Conservation (phyloP, 2,329 filamentous ascomycete species). For the Fusarium miscanthi region DNA sequence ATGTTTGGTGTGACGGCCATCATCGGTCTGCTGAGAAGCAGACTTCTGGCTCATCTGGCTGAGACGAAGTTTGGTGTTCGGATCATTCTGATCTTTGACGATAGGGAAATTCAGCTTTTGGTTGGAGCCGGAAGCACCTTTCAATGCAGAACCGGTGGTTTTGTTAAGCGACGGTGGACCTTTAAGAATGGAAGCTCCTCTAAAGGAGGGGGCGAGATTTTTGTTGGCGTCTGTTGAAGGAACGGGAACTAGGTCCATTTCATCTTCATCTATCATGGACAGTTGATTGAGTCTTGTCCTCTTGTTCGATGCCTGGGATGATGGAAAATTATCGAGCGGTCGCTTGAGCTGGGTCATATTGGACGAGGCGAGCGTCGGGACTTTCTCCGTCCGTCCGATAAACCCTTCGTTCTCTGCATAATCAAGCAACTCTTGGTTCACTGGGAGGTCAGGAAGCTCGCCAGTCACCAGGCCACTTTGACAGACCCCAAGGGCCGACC, state of each 20-base stretch:
- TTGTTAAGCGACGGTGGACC: constrained; percentile 1
- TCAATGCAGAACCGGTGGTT: not conserved
- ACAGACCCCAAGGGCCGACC: constrained; percentile 51
- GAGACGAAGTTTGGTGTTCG: constrained; percentile 69
- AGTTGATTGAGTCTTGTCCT: not conserved
- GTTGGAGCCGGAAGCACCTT: constrained; percentile 47
- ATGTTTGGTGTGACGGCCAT: constrained; percentile 39
- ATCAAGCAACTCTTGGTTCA: constrained; percentile 54
- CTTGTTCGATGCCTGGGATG: constrained; percentile 9
- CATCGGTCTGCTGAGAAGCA: constrained; percentile 62
- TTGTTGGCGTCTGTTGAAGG: constrained; percentile 8
- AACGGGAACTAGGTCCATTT: constrained; percentile 23
- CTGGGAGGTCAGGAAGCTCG: constrained; percentile 51
- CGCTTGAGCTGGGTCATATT: constrained; percentile 21
- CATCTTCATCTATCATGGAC: constrained; percentile 2
- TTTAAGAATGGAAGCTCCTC: constrained; percentile 3
- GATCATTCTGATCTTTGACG: constrained; percentile 80
- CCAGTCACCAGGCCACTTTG: constrained; percentile 56
- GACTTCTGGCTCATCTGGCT: constrained; percentile 68
- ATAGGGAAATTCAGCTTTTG: constrained; percentile 72
- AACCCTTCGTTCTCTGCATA: constrained; percentile 54
- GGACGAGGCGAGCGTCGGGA: not conserved
- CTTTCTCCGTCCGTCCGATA: constrained; percentile 39
- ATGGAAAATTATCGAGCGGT: not conserved
- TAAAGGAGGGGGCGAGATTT: not conserved